phyloP scores from a whole-genome alignment of 2,329 filamentous ascomycete species.

The Fusarium circinatum region DNA sequence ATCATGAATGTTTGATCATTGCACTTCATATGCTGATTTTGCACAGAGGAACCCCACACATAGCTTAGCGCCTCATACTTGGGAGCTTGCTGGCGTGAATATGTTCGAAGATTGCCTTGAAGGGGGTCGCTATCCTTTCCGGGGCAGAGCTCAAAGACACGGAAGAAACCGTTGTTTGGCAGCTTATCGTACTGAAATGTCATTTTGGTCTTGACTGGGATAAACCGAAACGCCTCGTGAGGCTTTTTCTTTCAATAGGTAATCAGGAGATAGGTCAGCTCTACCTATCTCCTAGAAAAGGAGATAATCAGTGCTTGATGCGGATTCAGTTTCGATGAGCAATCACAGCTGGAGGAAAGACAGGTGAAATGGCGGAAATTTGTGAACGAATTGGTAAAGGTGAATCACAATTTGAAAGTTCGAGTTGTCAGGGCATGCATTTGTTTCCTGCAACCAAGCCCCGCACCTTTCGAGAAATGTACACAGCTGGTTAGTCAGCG shows the following conservation, averaged over 20 bases:
- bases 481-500: neutral
- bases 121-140: neutral
- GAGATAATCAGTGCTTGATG: neutral
- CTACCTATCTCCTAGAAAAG: rapidly evolving
- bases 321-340: neutral
- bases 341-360: neutral
- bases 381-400: rapidly evolving
- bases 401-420: neutral
- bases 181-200: neutral
- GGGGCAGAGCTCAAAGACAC: rapidly evolving
- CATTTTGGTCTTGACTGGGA: neutral
- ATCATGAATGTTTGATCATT: neutral
- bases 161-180: neutral
- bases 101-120: neutral
- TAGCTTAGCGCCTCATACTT: neutral
- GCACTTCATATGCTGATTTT: neutral
- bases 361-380: rapidly evolving
- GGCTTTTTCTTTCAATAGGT: no score
- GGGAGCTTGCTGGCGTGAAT: neutral
- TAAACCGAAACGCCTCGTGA: no score
- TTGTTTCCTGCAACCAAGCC: neutral
- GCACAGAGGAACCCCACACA: neutral
- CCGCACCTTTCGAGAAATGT: rapidly evolving
- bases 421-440: rapidly evolving
- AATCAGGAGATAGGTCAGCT: rapidly evolving